Conservation (phyloP, 352 stramenopile species). For the Aphanomyces euteiches region DNA sequence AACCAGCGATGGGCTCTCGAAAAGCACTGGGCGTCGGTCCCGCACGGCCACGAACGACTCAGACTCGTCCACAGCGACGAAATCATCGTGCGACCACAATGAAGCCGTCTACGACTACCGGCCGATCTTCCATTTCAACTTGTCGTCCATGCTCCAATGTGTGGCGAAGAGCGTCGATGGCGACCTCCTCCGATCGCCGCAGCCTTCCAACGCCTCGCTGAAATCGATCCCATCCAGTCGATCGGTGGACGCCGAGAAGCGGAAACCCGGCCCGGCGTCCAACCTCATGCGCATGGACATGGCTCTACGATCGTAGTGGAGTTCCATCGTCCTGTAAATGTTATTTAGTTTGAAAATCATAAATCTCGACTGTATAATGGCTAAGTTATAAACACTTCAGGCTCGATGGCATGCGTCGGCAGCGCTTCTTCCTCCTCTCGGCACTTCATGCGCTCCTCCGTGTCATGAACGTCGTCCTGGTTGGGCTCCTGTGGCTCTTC, state of each 20-base stretch:
- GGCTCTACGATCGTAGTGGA: too few relatives aligned
- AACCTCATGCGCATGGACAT: too few relatives aligned
- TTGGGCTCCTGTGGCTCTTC: neutral
- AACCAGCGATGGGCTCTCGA: neutral
- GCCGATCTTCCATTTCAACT: slow-evolving; percentile 11
- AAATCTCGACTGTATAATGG: too few relatives aligned
- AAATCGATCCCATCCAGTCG: neutral
- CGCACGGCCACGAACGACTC: slow-evolving; percentile 15
- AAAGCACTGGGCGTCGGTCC: neutral
- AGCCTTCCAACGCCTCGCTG: neutral
- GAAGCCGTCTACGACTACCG: slow-evolving; percentile 19
- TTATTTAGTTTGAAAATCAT: too few relatives aligned
- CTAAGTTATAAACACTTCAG: too few relatives aligned
- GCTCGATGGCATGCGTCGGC: too few relatives aligned
- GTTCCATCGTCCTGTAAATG: too few relatives aligned
- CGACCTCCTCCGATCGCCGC: neutral
- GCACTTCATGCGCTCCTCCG: neutral
- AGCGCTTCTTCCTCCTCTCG: neutral
- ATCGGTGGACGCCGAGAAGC: neutral
- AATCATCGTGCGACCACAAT: neutral
- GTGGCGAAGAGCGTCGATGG: slow-evolving; percentile 16
- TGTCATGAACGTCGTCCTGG: neutral
- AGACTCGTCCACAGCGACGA: neutral
- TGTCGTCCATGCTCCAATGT: slow-evolving; percentile 4
- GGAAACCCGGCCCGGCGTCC: neutral